phyloP scores from a whole-genome alignment of 805 yeast genomes.

The Candida vartiovaarae region DNA sequence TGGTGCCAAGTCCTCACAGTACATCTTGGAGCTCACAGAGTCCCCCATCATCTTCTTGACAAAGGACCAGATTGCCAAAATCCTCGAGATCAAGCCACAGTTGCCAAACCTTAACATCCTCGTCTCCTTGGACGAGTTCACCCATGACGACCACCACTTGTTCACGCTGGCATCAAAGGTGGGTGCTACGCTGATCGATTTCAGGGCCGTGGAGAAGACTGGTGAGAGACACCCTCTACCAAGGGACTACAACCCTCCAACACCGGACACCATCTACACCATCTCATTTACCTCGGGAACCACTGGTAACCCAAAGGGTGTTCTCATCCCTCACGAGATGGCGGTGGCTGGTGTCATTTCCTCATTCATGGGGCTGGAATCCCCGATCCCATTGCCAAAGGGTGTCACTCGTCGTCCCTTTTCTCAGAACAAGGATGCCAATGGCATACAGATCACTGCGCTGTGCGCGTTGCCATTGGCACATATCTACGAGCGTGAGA shows the following conservation, averaged over 20 bases:
- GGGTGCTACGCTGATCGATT: constrained; percentile 32
- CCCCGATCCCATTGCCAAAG: constrained; percentile 15
- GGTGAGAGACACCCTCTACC: constrained; percentile 39
- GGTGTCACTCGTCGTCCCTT: constrained; percentile 6
- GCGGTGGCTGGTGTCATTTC: constrained; percentile 42
- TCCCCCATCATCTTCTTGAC: constrained; percentile 54
- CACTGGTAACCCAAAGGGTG: constrained; percentile 72
- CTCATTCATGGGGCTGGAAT: constrained; percentile 24
- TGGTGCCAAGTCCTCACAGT: constrained; percentile 51
- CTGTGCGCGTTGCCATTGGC: constrained; percentile 47
- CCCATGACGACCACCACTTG: constrained; percentile 26
- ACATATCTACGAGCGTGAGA: constrained; percentile 46
- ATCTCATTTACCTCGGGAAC: constrained; percentile 73
- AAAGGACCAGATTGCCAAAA: constrained; percentile 37
- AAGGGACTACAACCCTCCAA: constrained; percentile 35
- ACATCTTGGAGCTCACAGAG: constrained; percentile 52
- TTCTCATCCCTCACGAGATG: constrained; percentile 43
- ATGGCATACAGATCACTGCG: constrained; percentile 25
- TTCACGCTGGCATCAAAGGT: constrained; percentile 25
- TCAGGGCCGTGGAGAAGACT: constrained; percentile 36
- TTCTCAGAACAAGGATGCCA: constrained; percentile 16
- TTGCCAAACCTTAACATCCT: constrained; percentile 38
- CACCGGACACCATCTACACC: constrained; percentile 45
- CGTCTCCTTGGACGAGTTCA: constrained; percentile 47
- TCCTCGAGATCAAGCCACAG: constrained; percentile 37